A percentile compares a stretch with the other conserved stretches of the same genome.
phyloP scores from a whole-genome alignment of 768 basidiomycete species.

The Agrocybe pediades region DNA sequence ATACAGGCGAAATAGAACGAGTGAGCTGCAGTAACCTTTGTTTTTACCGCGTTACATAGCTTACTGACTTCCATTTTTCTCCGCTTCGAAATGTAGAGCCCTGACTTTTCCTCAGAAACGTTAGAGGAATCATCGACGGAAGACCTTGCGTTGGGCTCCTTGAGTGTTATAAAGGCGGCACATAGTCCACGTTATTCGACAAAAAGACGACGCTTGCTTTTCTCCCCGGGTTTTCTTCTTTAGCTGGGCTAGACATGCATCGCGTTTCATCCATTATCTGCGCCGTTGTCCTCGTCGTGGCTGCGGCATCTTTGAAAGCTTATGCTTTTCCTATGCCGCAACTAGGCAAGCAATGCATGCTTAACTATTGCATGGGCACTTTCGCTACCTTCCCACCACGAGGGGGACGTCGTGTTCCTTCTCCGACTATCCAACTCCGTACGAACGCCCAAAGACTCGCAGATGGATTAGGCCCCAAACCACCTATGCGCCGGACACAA shows the following conservation, averaged over 20 bases:
- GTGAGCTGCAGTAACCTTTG: too few species aligned
- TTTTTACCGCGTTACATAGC: too few species aligned
- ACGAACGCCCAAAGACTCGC: slow-evolving; percentile 16
- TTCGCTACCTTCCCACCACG: slow-evolving; percentile 14
- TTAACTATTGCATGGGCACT: slow-evolving; percentile 7
- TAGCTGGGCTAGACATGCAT: not conserved
- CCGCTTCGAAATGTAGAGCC: not conserved
- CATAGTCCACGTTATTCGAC: too few species aligned
- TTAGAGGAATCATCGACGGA: not conserved
- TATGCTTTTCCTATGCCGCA: slow-evolving; percentile 1
- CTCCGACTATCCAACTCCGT: not conserved
- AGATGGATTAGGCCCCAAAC: slow-evolving; percentile 8
- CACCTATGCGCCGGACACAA: slow-evolving; percentile 9
- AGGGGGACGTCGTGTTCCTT: not conserved
- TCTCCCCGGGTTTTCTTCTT: too few species aligned
- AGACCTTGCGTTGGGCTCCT: too few species aligned
- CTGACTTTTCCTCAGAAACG: not conserved
- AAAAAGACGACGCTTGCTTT: too few species aligned
- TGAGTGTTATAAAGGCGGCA: too few species aligned
- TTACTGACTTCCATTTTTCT: too few species aligned
- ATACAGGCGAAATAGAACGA: too few species aligned
- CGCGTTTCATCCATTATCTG: not conserved
- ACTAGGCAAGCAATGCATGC: slow-evolving; percentile 12
- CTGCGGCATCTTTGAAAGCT: not conserved
- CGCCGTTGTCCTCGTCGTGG: not conserved